phyloP scores from a whole-genome alignment of 1,139 yeast genomes.

The Hemisphaericaspora xylanilytica region DNA sequence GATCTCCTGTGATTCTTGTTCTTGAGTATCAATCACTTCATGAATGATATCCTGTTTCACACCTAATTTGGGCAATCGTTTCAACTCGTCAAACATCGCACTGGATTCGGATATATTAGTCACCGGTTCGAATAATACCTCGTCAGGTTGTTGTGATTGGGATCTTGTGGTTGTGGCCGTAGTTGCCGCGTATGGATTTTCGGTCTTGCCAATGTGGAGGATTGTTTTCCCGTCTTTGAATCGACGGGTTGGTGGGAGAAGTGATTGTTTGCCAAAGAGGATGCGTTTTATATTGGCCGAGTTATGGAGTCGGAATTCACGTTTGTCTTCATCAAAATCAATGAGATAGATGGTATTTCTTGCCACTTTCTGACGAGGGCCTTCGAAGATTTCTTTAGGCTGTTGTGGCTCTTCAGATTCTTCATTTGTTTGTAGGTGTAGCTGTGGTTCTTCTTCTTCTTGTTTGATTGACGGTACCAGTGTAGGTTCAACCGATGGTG shows the following conservation, averaged over 20 bases:
- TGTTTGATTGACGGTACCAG: no score
- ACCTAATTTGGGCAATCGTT: conserved; percentile 64
- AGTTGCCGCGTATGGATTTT: conserved; percentile 42
- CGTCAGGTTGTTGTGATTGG: conserved; percentile 34
- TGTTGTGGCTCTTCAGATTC: conserved; percentile 12
- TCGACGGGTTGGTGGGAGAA: conserved; percentile 50
- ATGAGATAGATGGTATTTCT: conserved; percentile 49
- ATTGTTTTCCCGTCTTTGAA: conserved; percentile 56
- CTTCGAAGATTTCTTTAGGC: conserved; percentile 44
- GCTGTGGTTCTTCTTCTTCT: background rate
- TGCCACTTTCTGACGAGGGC: conserved; percentile 61
- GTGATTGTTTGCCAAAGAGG: conserved; percentile 61
- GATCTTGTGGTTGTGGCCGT: no score
- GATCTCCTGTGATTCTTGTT: conserved; percentile 45
- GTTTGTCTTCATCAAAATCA: conserved; percentile 39
- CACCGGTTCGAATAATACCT: conserved; percentile 34
- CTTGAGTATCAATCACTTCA: conserved; percentile 36
- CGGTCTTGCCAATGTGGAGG: conserved; percentile 44
- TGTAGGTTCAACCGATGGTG: conserved; percentile 6
- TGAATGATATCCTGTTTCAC: conserved; percentile 52
- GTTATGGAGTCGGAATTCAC: conserved; percentile 19
- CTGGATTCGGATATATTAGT: conserved; percentile 37
- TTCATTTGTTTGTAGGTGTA: no score
- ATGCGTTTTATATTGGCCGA: conserved; percentile 36
- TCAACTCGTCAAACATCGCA: conserved; percentile 48